Base-by-base conservation (phyloP, 176 grass and related monocot genomes). In the Dendrocalamus sinicus region DNA sequence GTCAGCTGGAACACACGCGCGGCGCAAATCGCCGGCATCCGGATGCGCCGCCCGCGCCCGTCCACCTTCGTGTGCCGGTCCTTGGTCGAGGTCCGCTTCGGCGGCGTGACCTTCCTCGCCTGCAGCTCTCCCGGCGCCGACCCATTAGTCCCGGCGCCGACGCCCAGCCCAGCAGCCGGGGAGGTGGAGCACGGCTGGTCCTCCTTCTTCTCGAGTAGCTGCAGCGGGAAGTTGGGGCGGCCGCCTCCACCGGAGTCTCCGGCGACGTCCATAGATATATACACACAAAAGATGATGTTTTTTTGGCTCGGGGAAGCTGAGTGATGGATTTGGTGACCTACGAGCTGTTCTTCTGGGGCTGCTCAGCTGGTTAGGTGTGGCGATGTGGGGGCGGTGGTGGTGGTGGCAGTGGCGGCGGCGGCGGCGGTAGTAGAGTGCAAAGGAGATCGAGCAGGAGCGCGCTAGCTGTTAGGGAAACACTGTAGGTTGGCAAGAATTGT, bases 1-100 rank as follows among this genome's bases (percentile, higher is more conserved):
- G 96, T 98, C 48, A 98, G 90, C 90, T 98, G 96, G 86, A 98
- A 98, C 43, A 98, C 96, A 6, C 96, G 88, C 9, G 96, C 96
- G 0, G 96, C 96, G 73, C 96, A 98, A 10, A 98, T 86, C 5
- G 93, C 96, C 39, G 96, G 96, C 93, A 98, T 98, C 76, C 96
- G 91, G 93, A 98, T 95, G 87, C 96, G 91, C 45, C 93, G 81
- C 17, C 96, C 96, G 3, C 96, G 93, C 20, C 93, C 96, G 48
- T 98, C 96, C 50, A 98, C 96, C 86, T 98, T 98, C 1, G 96
- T 98, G 84, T 98, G 96, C 50, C 96, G 88, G 74, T 98, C 96
- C 74, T 98, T 98, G 30, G 90, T 95, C 35, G 96, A 95, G 9
- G 50, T 89, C 58, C 96, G 81, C 79, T 98, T 98, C 26, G 93